Percentiles rank a stretch among this genome's conserved stretches.
Conservation (phyloP, 2,329 filamentous ascomycete species). For the Aspergillus brasiliensis region DNA sequence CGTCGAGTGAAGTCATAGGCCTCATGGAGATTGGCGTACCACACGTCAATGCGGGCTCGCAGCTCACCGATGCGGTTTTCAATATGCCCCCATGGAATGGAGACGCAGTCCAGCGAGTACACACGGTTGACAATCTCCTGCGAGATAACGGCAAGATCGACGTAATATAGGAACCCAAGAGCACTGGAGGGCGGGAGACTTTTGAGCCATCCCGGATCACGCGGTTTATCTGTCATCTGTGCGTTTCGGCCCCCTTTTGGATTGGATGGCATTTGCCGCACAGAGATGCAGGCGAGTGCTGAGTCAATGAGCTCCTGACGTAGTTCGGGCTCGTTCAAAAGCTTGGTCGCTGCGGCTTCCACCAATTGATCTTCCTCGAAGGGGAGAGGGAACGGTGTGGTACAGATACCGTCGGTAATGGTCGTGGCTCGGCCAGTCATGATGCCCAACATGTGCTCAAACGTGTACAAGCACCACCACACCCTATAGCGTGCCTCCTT, state of each 20-base stretch:
- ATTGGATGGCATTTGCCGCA: constrained; percentile 35
- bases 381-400: constrained; percentile 44
- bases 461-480: constrained; percentile 49
- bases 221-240: constrained; percentile 22
- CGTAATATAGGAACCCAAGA: constrained; percentile 43
- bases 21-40: constrained; percentile 40
- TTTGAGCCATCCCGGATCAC: constrained; percentile 39
- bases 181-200: constrained; percentile 36
- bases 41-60: constrained; percentile 40
- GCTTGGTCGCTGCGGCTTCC: constrained; percentile 33
- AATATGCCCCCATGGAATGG: constrained; percentile 43
- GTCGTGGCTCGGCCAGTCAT: constrained; percentile 51
- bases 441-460: constrained; percentile 48
- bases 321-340: constrained; percentile 34
- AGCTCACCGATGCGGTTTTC: constrained; percentile 44
- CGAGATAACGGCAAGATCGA: constrained; percentile 42
- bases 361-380: constrained; percentile 44
- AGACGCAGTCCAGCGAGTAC: constrained; percentile 43
- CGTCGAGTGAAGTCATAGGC: constrained; percentile 40
- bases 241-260: constrained; percentile 31
- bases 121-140: constrained; percentile 47
- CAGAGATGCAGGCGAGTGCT: constrained; percentile 33
- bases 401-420: constrained; percentile 47
- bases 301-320: constrained; percentile 37
- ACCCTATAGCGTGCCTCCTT: constrained; percentile 50